Conservation (phyloP, 1,284 basidiomycete species). For the Fistulinella cinereoalba region DNA sequence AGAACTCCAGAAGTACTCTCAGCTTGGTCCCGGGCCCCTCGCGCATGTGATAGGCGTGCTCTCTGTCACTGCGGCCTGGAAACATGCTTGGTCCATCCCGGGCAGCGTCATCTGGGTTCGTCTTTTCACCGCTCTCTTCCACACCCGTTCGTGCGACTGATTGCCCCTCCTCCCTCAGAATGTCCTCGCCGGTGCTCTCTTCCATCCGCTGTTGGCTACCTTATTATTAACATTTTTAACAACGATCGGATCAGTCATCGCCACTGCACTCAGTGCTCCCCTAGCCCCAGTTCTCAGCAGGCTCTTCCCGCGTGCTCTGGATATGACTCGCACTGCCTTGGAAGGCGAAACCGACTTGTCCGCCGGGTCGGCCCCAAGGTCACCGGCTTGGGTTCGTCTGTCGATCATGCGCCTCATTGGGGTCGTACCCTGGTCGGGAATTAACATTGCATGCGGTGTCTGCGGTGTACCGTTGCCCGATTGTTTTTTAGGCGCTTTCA, state of each 20-base stretch:
- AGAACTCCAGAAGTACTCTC: conserved; percentile 73
- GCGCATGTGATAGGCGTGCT: conserved; percentile 79
- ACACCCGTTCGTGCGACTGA: conserved; percentile 22
- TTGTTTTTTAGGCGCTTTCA: conserved; percentile 79
- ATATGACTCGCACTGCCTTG: conserved; percentile 71
- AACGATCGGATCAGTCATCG: conserved; percentile 78
- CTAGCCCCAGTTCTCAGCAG: conserved; percentile 78
- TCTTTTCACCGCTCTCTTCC: conserved; percentile 29
- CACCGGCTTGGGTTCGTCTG: conserved; percentile 79
- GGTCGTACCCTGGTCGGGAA: conserved; percentile 90
- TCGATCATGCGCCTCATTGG: conserved; percentile 84
- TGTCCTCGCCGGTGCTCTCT: conserved; percentile 83
- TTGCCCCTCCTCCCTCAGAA: conserved; percentile 58
- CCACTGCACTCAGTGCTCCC: conserved; percentile 78
- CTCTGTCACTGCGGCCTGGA: conserved; percentile 84
- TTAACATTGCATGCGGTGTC: conserved; percentile 91
- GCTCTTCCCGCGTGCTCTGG: conserved; percentile 78
- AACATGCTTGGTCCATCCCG: conserved; percentile 92
- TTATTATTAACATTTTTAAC: conserved; percentile 78
- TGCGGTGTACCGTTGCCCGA: conserved; percentile 74
- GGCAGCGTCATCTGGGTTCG: conserved; percentile 84
- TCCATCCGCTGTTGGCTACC: conserved; percentile 78
- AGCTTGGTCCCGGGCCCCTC: conserved; percentile 58
- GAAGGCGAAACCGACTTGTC: conserved; percentile 48
- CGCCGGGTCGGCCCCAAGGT: conserved; percentile 38